Base-by-base conservation (phyloP, 805 yeast genomes). In the Candida andamanensis region DNA sequence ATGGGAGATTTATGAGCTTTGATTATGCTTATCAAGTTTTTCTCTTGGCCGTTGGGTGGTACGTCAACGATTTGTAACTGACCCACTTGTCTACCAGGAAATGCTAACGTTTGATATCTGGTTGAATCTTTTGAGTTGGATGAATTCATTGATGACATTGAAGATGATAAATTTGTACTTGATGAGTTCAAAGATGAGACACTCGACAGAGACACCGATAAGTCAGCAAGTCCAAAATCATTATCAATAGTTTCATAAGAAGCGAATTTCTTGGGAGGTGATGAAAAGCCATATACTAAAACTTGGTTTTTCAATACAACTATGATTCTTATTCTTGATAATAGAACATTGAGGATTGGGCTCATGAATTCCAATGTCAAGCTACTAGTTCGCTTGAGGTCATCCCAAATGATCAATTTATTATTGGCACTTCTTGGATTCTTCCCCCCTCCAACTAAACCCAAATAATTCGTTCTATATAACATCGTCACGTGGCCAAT, bases 341-440 rank as follows among this genome's bases (percentile, higher is more conserved):
- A 56, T 24, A 80, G 69, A 7, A 85, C 86, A 41, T 81, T 78
- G 28, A 82, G 60, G 4, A 90, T 80, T 0, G 90, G 84, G 28
- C 79, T 74, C 66, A 73, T 70, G 51, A 89, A 86, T 52, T 85
- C 92, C 37, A 92, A 58, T 22, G 72, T 71, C 13, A 85, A 64
- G 4, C 89, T 81, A 17, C 79, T 78, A 43, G 78, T 78, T 41
- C 80, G 72, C 56, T 85, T 84, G 39, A 85, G 56, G 53, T 90
- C 97, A 57, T 90, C 97, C 95, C 96, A 92, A 12, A 90, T 79
- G 21, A 86, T 71, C 23, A 87, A 73, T 53, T 83, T 84, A 58
- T 85, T 85, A 44, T 75, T 68, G 1, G 95, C 83, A 47, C 76
- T 85, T 39, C 75, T 69, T 15, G 96, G 96, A 37, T 70, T 71